Evolutionary conservation across 2,329 filamentous ascomycete species (phyloP).

Genomic region (Diaporthe ilicicola): DNA sequence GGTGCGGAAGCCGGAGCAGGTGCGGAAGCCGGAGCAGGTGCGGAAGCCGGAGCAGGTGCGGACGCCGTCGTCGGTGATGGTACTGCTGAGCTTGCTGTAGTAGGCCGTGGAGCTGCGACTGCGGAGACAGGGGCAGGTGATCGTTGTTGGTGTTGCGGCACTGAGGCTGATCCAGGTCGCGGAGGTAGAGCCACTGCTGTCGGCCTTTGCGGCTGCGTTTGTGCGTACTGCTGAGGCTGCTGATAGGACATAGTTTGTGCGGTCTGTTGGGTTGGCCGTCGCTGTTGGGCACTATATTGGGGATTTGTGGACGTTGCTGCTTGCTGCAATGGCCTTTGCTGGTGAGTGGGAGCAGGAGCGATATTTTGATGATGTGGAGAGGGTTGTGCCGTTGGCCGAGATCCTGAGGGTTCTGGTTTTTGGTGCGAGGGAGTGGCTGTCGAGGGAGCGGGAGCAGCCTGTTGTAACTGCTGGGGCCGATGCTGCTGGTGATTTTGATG

Average conservation of each 20-base stretch:
- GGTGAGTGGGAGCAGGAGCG: conserved; percentile 29
- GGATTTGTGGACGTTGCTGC: conserved; percentile 6
- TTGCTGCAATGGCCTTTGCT: conserved; percentile 30
- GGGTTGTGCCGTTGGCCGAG: conserved; percentile 22
- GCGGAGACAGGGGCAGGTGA: conserved; percentile 17
- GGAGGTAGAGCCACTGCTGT: conserved; percentile 11
- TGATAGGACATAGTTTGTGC: neutral
- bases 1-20: conserved; percentile 12
- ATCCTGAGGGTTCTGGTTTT: conserved; percentile 10
- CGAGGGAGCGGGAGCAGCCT: conserved; percentile 5
- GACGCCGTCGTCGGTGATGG: neutral
- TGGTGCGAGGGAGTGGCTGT: neutral
- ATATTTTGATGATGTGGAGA: conserved; percentile 30
- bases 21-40: conserved; percentile 1
- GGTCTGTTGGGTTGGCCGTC: conserved; percentile 27
- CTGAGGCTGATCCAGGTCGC: neutral
- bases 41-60: neutral
- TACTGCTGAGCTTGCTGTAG: neutral
- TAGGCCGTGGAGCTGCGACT: conserved; percentile 15
- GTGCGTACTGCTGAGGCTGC: conserved; percentile 21
- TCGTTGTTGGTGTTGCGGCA: conserved; percentile 22
- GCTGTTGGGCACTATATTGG: conserved; percentile 27
- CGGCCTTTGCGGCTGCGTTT: conserved; percentile 26
- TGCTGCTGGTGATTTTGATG: conserved; percentile 27
- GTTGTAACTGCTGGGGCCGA: conserved; percentile 27